Base-by-base conservation (phyloP, 257 asterid genomes). In the Solanum neorickii region DNA sequence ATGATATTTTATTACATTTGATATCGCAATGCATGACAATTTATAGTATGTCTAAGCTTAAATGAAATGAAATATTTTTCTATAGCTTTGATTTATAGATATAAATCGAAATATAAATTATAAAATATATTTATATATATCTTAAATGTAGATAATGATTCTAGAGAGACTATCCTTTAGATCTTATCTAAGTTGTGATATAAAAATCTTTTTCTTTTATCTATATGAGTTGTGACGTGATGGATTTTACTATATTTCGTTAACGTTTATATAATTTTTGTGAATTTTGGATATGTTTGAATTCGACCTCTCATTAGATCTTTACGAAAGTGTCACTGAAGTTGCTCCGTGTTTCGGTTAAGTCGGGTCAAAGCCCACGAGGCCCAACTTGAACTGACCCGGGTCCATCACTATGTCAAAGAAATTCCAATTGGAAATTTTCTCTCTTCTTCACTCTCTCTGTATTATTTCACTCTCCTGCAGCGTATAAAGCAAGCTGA, bases 301-400 rank as follows among this genome's bases (percentile, higher is more conserved):
- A 52, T 52, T 52, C 2, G 18, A 5, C 1, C n/a, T 52, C 4
- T 52, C 4, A 4, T 52, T 52, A 18, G 0, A 2, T 52, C 0
- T 52, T 52, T 18, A 18, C 2, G 0, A 1, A 52, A 52, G 1
- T 4, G 7, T 52, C 16, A 3, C 23, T 6, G 23, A 16, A 6
- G 62, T 52, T 52, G 10, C 0, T 18, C 1, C 1, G 60, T 52
- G 4, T 52, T 52, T 52, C 3, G 0, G 62, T 18, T 56, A 56
- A 18, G n/a, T 2, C 62, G 65, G 62, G 65, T 56, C n/a, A 56
- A 18, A n/a, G 65, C 65, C 65, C n/a, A 56, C 11, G 11, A 56
- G 65, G 65, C 65, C 65, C 65, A 56, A 56, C 18, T 18, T 56
- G 11, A 56, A 56, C n/a, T 56, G 65, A 56, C 65, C 62, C 65